Conservation (phyloP, 225 moss, liverwort and hornwort genomes). For the Thuidium tamariscinum region DNA sequence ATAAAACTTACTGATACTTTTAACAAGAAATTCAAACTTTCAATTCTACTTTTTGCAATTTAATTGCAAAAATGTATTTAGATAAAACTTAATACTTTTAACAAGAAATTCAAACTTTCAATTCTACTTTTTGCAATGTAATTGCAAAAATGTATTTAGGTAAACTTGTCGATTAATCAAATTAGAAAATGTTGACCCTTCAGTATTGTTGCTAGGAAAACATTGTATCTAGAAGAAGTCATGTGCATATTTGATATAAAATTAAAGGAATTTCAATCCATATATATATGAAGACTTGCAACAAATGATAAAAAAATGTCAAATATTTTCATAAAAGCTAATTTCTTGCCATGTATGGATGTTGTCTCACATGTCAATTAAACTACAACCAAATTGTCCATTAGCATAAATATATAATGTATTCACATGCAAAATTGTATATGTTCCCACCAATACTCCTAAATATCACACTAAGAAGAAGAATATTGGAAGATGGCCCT, state of each 20-base stretch:
- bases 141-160: accelerated
- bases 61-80: accelerated
- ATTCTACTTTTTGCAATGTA: accelerated
- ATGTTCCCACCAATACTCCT: neutral
- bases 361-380: neutral
- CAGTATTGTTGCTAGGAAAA: neutral
- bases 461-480: too few species aligned
- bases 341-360: accelerated
- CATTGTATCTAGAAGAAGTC: neutral
- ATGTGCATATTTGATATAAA: accelerated
- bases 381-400: accelerated
- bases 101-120: neutral
- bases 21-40: neutral
- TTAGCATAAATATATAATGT: too few species aligned
- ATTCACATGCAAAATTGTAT: neutral
- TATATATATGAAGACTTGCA: neutral
- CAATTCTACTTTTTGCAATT: accelerated
- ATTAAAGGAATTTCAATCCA: neutral
- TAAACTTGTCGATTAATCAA: neutral
- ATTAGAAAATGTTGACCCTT: accelerated
- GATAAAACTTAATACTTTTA: neutral
- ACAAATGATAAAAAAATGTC: accelerated
- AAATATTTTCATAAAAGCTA: neutral
- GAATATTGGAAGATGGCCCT: neutral
- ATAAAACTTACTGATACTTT: neutral